Conservation (phyloP, 768 basidiomycete genomes). For the Plicaturopsis crispa region DNA sequence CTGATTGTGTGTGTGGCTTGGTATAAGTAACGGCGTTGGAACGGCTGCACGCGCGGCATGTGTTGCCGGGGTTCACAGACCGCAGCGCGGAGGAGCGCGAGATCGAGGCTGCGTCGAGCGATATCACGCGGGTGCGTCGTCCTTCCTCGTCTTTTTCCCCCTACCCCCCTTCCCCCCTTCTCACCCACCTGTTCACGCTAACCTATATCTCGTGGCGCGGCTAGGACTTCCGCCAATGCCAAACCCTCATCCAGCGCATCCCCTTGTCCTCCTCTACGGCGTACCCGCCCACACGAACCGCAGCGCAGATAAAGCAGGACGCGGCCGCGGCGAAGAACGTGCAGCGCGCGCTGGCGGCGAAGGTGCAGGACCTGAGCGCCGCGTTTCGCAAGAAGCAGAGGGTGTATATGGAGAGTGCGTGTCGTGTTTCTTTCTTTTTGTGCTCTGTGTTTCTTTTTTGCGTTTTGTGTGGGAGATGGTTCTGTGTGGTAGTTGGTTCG, state of each 20-base stretch:
- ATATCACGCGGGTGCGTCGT: constrained; percentile 74
- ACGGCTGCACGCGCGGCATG: constrained; percentile 93
- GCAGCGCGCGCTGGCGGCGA: constrained; percentile 91
- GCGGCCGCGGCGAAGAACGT: constrained; percentile 68
- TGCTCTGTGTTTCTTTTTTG: too few relatives aligned
- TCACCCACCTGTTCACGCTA: constrained; percentile 8
- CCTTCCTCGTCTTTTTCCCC: constrained; percentile 6
- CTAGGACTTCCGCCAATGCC: constrained; percentile 33
- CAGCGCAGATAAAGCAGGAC: background rate
- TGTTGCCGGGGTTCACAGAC: constrained; percentile 94
- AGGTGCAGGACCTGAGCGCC: constrained; percentile 88
- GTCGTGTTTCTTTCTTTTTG: too few relatives aligned
- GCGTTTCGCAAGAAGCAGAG: constrained; percentile 96
- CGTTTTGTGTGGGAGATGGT: too few relatives aligned
- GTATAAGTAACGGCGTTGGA: constrained; percentile 77
- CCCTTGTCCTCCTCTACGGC: constrained; percentile 9
- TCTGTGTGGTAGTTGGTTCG: too few relatives aligned
- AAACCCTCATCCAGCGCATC: constrained; percentile 43
- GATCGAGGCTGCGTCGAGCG: constrained; percentile 78
- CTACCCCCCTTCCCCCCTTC: constrained; percentile 1
- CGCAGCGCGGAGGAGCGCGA: constrained; percentile 89
- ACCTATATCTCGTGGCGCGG: constrained; percentile 7
- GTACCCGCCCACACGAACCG: constrained; percentile 4
- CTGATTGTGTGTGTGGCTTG: constrained; percentile 10
- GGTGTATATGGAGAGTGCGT: constrained; percentile 62